Evolutionary conservation across 2,329 filamentous ascomycete species (phyloP).

Genomic region (Lachnellula occidentalis): DNA sequence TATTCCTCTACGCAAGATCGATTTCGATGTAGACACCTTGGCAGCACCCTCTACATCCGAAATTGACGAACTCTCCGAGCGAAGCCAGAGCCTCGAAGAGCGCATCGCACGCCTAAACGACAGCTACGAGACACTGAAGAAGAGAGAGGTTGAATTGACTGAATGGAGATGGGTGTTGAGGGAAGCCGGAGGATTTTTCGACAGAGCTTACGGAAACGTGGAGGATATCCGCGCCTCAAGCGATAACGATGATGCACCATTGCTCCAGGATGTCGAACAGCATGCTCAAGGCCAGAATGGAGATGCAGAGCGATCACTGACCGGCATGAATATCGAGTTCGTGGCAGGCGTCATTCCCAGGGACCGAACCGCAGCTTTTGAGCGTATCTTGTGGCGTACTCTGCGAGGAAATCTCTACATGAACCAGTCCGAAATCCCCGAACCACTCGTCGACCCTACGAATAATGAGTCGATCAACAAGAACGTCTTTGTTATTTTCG

Average conservation of each 20-base stretch:
- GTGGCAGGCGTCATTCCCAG: conserved; percentile 93
- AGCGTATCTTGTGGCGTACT: conserved; percentile 95
- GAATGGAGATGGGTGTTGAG: conserved; percentile 98
- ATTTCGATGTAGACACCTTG: conserved; percentile 82
- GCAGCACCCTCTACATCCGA: conserved; percentile 86
- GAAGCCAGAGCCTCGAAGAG: conserved; percentile 87
- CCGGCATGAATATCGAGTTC: conserved; percentile 98
- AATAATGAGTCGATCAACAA: conserved; percentile 91
- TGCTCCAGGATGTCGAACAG: conserved; percentile 90
- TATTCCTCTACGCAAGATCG: conserved; percentile 82
- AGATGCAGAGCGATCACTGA: conserved; percentile 75
- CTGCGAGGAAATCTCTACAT: conserved; percentile 98
- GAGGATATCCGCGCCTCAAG: conserved; percentile 92
- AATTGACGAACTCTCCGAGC: conserved; percentile 92
- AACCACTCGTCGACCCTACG: conserved; percentile 83
- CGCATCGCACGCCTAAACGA: conserved; percentile 89
- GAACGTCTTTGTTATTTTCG: conserved; percentile 99
- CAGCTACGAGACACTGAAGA: conserved; percentile 98
- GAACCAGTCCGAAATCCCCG: conserved; percentile 98
- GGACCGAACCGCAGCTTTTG: conserved; percentile 89
- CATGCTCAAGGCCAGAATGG: conserved; percentile 60
- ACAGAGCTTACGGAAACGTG: conserved; percentile 90
- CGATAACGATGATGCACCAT: conserved; percentile 80
- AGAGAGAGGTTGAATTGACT: conserved; percentile 90
- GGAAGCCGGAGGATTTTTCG: conserved; percentile 96